A percentile compares a stretch with the other conserved stretches of the same genome.
Conservation (phyloP, 2,329 filamentous ascomycete species). For the Fusarium piperis region DNA sequence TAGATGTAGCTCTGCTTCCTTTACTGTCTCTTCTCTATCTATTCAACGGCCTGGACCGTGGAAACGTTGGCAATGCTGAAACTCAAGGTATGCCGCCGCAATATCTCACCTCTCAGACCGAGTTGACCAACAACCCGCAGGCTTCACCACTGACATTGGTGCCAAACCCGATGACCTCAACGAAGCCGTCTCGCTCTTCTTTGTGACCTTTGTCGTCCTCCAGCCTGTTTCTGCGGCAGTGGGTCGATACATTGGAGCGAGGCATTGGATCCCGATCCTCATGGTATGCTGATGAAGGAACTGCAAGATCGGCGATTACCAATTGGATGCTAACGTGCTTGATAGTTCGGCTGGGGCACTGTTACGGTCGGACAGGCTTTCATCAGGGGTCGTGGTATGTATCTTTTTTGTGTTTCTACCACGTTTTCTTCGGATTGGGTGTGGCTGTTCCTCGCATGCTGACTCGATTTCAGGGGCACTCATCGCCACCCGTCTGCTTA, state of each 20-base stretch:
- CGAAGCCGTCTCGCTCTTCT: conserved; percentile 42
- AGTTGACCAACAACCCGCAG: conserved; percentile 4
- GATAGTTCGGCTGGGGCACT: conserved; percentile 39
- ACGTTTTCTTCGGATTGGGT: background rate
- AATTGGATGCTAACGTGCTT: conserved; percentile 13
- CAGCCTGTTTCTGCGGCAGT: conserved; percentile 39
- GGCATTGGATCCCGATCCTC: conserved; percentile 41
- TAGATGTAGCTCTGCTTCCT: conserved; percentile 50
- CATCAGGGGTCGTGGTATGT: conserved; percentile 39
- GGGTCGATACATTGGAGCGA: conserved; percentile 40
- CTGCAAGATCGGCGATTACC: background rate
- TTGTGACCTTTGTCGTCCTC: conserved; percentile 42
- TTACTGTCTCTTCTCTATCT: conserved; percentile 53
- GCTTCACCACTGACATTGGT: conserved; percentile 41
- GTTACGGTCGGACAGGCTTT: conserved; percentile 41
- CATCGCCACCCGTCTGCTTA: conserved; percentile 40
- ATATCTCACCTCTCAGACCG: background rate
- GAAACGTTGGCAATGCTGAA: conserved; percentile 54
- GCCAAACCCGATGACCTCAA: conserved; percentile 41
- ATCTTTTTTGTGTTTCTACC: background rate
- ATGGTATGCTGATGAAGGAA: conserved; percentile 30
- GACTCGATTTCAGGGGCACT: conserved; percentile 31
- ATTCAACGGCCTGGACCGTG: conserved; percentile 53
- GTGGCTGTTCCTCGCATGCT: background rate
- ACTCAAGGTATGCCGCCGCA: conserved; percentile 43